These are phyloP conservation scores for Aspergillus wentii DNA, from an alignment of 495 filamentous ascomycete genomes.

Conservation along the genomic window DNA sequence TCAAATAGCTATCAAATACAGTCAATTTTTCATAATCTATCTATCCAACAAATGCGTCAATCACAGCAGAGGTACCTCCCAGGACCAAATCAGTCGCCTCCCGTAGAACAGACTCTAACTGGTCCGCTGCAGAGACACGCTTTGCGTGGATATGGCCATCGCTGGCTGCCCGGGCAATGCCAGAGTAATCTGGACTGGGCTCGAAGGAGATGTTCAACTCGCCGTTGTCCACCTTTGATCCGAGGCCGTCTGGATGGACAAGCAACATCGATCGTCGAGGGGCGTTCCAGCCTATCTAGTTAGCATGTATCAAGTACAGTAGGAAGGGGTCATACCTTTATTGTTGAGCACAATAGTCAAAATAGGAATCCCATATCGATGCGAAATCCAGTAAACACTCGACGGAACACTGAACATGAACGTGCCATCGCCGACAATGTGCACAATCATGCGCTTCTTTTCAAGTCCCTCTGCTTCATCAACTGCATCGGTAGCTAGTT, in stretches of 20 bases:
- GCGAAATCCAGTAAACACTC: conserved; percentile 83
- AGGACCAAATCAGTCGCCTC: conserved; percentile 58
- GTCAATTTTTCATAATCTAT: too few species aligned
- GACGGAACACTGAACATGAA: conserved; percentile 81
- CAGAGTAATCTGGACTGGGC: conserved; percentile 73
- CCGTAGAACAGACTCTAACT: conserved; percentile 49
- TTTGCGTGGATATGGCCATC: conserved; percentile 61
- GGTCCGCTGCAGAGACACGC: conserved; percentile 32
- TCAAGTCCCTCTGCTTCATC: conserved; percentile 38
- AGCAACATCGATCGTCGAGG: conserved; percentile 62
- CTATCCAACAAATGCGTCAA: too few species aligned
- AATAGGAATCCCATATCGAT: conserved; percentile 82
- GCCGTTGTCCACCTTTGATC: conserved; percentile 62
- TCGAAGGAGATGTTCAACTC: conserved; percentile 79
- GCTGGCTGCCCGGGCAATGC: conserved; percentile 76
- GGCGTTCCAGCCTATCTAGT: conserved; percentile 56
- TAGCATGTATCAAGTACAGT: too few species aligned
- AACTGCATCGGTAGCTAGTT: conserved; percentile 62
- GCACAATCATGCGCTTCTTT: conserved; percentile 72
- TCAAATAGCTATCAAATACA: too few species aligned
- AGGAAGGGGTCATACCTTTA: conserved; percentile 55
- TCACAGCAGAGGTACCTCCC: conserved; percentile 56
- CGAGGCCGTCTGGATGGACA: conserved; percentile 67
- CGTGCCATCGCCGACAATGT: conserved; percentile 84
- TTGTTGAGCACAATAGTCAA: conserved; percentile 88